Evolutionary conservation across 2,329 filamentous ascomycete species (phyloP).

Genomic region (Dactylella cylindrospora): DNA sequence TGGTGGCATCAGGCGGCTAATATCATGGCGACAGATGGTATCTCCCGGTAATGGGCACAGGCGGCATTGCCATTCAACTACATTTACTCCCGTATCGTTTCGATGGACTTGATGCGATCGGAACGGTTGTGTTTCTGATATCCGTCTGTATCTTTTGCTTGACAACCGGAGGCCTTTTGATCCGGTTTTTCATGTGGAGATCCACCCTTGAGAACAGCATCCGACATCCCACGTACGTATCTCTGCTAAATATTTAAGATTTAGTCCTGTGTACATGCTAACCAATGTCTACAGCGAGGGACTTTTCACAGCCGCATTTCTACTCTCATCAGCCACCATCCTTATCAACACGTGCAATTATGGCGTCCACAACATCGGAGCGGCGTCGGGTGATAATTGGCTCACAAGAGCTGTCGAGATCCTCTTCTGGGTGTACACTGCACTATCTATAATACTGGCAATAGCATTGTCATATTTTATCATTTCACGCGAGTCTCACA

Average conservation of each 20-base stretch:
- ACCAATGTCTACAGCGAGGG: conserved; percentile 15
- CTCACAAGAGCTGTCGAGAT: conserved; percentile 16
- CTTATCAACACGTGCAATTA: conserved; percentile 38
- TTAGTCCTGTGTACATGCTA: neutral
- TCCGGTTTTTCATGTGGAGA: conserved; percentile 27
- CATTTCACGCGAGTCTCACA: conserved; percentile 35
- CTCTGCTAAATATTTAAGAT: neutral
- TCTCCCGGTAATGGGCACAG: conserved; percentile 33
- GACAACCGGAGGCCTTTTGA: conserved; percentile 9
- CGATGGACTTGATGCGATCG: conserved; percentile 31
- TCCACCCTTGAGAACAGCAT: conserved; percentile 34
- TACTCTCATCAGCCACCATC: conserved; percentile 28
- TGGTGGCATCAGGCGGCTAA: too few species aligned
- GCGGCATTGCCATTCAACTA: conserved; percentile 34
- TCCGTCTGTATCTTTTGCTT: conserved; percentile 34
- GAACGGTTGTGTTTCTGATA: conserved; percentile 28
- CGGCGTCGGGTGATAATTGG: conserved; percentile 27
- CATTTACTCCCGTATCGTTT: conserved; percentile 34
- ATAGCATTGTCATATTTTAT: conserved; percentile 37
- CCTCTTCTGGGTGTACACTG: conserved; percentile 31
- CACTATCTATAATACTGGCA: conserved; percentile 16
- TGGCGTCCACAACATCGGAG: conserved; percentile 22
- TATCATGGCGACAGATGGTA: conserved; percentile 17
- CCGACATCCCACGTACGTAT: conserved; percentile 33
- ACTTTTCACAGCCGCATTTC: conserved; percentile 25